These are phyloP conservation scores for Pelagomonas calceolata DNA, from an alignment of 108 stramenopile genomes.

Conservation along the genomic window DNA sequence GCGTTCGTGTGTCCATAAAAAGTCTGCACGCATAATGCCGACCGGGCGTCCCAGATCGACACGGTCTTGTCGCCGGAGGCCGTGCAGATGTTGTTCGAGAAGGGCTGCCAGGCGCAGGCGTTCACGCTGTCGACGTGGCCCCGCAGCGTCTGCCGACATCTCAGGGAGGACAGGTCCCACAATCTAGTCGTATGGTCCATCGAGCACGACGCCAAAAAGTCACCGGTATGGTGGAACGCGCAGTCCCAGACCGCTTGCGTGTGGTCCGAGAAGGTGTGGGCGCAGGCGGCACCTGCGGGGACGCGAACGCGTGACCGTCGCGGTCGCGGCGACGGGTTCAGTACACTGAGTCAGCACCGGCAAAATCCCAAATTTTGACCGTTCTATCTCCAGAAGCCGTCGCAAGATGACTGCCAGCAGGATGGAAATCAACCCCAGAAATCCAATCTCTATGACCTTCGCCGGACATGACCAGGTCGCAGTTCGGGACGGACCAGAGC, in stretches of 20 bases:
- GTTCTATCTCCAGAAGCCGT: slow-evolving; percentile 43
- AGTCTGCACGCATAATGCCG: slow-evolving; percentile 44
- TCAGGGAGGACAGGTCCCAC: slow-evolving; percentile 40
- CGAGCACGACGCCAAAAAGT: slow-evolving; percentile 44
- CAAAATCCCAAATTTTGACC: slow-evolving; percentile 57
- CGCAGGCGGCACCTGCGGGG: slow-evolving; percentile 24
- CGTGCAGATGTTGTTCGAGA: slow-evolving; percentile 45
- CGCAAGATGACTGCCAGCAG: slow-evolving; percentile 43
- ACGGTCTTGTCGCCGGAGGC: slow-evolving; percentile 56
- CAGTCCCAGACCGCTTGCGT: slow-evolving; percentile 53
- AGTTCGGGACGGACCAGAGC: slow-evolving; percentile 46
- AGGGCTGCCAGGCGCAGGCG: slow-evolving; percentile 48
- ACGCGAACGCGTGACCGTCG: too few relatives aligned
- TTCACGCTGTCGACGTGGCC: slow-evolving; percentile 57
- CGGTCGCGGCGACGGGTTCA: too few relatives aligned
- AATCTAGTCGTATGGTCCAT: slow-evolving; percentile 53
- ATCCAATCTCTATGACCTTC: slow-evolving; percentile 52
- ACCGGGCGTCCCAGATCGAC: slow-evolving; percentile 45
- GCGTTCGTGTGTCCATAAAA: slow-evolving; percentile 54
- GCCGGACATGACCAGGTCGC: slow-evolving; percentile 51
- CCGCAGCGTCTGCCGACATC: slow-evolving; percentile 48
- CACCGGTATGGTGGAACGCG: slow-evolving; percentile 45
- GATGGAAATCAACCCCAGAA: slow-evolving; percentile 45
- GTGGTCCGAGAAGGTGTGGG: slow-evolving; percentile 46
- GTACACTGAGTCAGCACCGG: not conserved